A percentile compares a stretch with the other conserved stretches of the same genome.
These are phyloP conservation scores for Rhynchospora pubera DNA, from an alignment of 176 grass and related monocot species.

Conservation along the genomic window DNA sequence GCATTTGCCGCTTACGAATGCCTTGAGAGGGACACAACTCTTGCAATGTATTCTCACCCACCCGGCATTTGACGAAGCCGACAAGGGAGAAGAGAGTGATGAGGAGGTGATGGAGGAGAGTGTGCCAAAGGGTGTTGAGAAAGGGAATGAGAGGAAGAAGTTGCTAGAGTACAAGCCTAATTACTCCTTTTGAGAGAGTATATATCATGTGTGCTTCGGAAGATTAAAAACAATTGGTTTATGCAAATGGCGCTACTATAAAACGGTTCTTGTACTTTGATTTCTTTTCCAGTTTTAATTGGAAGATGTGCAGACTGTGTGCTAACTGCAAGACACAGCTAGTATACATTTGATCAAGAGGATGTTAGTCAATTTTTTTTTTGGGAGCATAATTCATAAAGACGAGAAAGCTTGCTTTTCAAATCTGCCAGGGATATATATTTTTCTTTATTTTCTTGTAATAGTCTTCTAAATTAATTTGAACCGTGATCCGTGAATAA, in stretches of 20 bases:
- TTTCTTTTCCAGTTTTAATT: conserved; percentile 33
- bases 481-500: neutral
- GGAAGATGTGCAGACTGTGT: conserved; percentile 22
- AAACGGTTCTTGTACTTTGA: conserved; percentile 34
- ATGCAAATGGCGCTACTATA: conserved; percentile 30
- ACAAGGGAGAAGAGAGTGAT: conserved; percentile 26
- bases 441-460: neutral
- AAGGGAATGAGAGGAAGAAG: conserved; percentile 36
- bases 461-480: neutral
- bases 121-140: conserved; percentile 22
- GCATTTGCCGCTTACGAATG: conserved; percentile 91
- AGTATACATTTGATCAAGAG: neutral
- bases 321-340: neutral
- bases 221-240: conserved; percentile 31
- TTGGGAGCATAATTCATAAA: neutral
- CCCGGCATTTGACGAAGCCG: conserved; percentile 52
- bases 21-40: conserved; percentile 84
- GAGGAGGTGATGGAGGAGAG: conserved; percentile 20
- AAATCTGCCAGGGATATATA: neutral
- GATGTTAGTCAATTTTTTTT: neutral
- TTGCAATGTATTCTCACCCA: conserved; percentile 59
- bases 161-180: conserved; percentile 53
- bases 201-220: conserved; percentile 16
- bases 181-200: conserved; percentile 71
- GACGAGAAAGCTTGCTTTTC: neutral